Evolutionary conservation across 129 eudicot species (phyloP), one percentile per base, ranked within the genome.

Genomic region (Chrysanthemum seticuspe): DNA sequence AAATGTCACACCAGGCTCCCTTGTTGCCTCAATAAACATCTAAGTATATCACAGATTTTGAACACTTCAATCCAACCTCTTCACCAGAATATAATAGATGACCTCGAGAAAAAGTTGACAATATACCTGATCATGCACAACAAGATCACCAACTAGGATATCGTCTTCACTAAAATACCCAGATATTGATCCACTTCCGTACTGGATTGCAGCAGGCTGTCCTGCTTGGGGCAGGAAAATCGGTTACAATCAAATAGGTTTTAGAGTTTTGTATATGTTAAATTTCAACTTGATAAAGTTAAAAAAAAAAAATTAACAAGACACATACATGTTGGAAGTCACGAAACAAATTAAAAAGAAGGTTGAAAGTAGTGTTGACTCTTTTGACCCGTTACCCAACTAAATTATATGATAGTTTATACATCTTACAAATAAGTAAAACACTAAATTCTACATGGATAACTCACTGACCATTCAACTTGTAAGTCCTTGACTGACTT

Each of bases 151-250:
- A 77, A 88, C 74, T 80, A 60, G 71, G 9, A 81, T 76, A 70
- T 81, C 77, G 53, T 91, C 97, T 81, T 84, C 84, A 82, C 93
- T 91, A 68, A 91, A 88, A 84, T 82, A 88, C 53, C 97, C 97
- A 44, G 78, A 68, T 63, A 91, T 76, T 16, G 97, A 79, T 62
- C 91, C 93, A 13, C 87, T 84, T 52, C 97, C 97, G 78, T 90
- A 94, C 25, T 81, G 93, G 62, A 94, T 94, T 50, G 79, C 88
- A 47, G 96, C 97, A 67, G 93, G 54, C 65, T 74, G 78, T 19
- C 98, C 98, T 94, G 77, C 59, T 74, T 12, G 50, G 56, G 8
- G 0, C 51, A 52, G 2, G 51, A 67, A 62, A 51, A 25, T 40
- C 1, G 1, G 45, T 40, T 40, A 6, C 45, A 40, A 40, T 6